These are phyloP conservation scores for Adansonia madagascariensis DNA, from an alignment of 441 rosid genomes.

Conservation along the genomic window DNA sequence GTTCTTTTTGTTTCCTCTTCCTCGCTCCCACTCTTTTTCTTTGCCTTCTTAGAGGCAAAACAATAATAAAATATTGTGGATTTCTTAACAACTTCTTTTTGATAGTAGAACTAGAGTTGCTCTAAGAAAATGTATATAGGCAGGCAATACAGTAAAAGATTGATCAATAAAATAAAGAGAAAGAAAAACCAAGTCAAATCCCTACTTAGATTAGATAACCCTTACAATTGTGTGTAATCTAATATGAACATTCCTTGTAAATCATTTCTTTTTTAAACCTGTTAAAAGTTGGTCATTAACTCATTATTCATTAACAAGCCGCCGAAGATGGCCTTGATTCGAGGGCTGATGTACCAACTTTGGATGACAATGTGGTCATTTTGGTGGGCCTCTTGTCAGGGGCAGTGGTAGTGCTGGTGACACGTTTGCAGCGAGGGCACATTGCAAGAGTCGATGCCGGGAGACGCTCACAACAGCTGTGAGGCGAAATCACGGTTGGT, in stretches of 20 bases:
- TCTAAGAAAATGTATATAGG: background rate
- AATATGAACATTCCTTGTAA: constrained; percentile 24
- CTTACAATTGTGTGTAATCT: constrained; percentile 21
- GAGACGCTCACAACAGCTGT: constrained; percentile 44
- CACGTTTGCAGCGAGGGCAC: constrained; percentile 91
- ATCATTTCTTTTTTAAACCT: background rate
- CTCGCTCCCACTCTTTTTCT: background rate
- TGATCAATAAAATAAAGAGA: constrained; percentile 16
- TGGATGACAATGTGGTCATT: constrained; percentile 37
- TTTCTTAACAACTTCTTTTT: background rate
- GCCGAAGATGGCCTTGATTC: constrained; percentile 54
- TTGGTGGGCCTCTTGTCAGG: constrained; percentile 34
- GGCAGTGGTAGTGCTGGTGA: constrained; percentile 36
- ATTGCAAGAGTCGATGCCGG: constrained; percentile 66
- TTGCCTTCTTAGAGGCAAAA: background rate
- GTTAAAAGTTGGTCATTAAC: constrained; percentile 9
- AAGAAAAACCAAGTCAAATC: constrained; percentile 10
- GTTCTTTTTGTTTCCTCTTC: background rate
- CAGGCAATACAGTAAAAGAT: background rate
- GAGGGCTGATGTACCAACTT: constrained; percentile 40
- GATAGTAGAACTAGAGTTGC: background rate
- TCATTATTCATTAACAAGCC: constrained; percentile 37
- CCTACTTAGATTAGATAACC: constrained; percentile 27
- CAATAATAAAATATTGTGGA: background rate
- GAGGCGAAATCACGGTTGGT: constrained; percentile 56